These are phyloP conservation scores for Mycena belliarum DNA, from an alignment of 768 basidiomycete genomes.

Conservation along the genomic window DNA sequence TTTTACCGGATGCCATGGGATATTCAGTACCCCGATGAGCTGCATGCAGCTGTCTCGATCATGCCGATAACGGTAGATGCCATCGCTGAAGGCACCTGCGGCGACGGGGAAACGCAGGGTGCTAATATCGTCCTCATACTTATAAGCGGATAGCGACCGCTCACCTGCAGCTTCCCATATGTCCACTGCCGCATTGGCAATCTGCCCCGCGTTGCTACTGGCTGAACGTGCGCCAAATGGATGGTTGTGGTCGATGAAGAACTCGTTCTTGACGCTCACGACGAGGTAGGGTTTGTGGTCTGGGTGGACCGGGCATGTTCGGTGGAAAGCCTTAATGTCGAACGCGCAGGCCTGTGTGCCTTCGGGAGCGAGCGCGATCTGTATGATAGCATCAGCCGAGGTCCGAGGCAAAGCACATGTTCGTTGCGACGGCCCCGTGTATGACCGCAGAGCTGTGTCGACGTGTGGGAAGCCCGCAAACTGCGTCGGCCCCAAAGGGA, in stretches of 20 bases:
- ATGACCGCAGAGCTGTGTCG: no score
- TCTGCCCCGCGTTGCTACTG: conserved; percentile 26
- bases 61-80: conserved; percentile 8
- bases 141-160: not conserved
- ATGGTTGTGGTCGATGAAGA: conserved; percentile 26
- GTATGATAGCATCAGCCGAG: not conserved
- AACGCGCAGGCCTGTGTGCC: conserved; percentile 26
- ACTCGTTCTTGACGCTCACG: not conserved
- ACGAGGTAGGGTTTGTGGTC: conserved; percentile 25
- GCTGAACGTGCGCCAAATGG: conserved; percentile 24
- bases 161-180: conserved; percentile 4
- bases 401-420: no score
- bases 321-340: conserved; percentile 27
- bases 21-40: conserved; percentile 16
- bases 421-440: no score
- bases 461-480: no score
- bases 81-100: not conserved
- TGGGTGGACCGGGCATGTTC: conserved; percentile 21
- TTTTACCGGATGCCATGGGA: conserved; percentile 28
- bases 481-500: no score
- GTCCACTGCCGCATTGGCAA: conserved; percentile 19
- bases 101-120: not conserved
- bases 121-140: conserved; percentile 25
- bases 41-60: conserved; percentile 10
- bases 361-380: conserved; percentile 24